Evolutionary conservation across 805 yeast species (phyloP), one percentile per base, ranked within the genome.

Genomic region (baker's yeast (Saccharomyces cerevisiae)): DNA sequence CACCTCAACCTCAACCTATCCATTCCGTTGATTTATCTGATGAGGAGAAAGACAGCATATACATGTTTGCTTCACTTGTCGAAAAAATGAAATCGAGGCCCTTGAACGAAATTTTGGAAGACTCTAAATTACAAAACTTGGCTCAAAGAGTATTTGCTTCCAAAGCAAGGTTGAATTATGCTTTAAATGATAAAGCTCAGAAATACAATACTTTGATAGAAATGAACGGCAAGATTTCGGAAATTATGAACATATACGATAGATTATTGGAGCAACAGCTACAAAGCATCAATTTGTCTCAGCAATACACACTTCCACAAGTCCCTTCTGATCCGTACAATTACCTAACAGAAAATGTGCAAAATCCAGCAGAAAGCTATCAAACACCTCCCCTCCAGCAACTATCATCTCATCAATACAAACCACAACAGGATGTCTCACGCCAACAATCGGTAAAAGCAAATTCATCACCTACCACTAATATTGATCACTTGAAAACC

Each of bases 211-310:
- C 71, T 22, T 78, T 84, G 57, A 78, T 86, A 58, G 88, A 86
- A 49, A 75, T 87, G 81, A 89, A 87, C 70, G 80, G 85, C 49
- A 89, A 90, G 62, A 78, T 90, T 53, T 84, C 87, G 53, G 83
- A 89, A 4, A 84, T 89, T 31, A 79, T 83, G 64, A 78, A 85
- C 57, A 73, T 85, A n/a, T 90, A 89, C 62, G 96, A 89, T 66
- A 80, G 79, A 56, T 76, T 86, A 50, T 73, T 89, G 55, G 96
- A 90, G 55, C 75, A 29, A 69, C 83, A 65, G 68, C 77, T 57
- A 67, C 75, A 62, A 66, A 71, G 55, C 68, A 79, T 59, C 62
- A 72, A 64, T 55, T 26, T 68, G 49, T 64, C 69, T 32, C 64
- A 71, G 50, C 72, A 66, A 46, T 65, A 67, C 47, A 49, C 60